Percentiles rank a stretch among this genome's conserved stretches.
Conservation (phyloP, 108 stramenopile genomes). For the Stephanodiscus minutulus region DNA sequence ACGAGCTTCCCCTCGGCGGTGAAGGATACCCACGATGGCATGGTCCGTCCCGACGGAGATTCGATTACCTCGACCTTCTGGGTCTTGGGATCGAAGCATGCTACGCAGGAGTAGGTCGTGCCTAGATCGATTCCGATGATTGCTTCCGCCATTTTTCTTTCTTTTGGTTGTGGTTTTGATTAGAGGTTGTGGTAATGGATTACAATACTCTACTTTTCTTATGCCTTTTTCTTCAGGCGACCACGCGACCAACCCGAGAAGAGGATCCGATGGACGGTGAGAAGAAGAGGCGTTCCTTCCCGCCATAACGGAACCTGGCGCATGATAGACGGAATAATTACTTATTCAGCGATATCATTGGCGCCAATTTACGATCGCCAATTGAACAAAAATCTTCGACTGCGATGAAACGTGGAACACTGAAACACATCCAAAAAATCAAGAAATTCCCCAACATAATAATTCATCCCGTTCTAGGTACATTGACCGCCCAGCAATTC, state of each 20-base stretch:
- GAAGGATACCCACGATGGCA: conserved; percentile 90
- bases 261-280: conserved; percentile 8
- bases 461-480: too few species aligned
- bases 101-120: conserved; percentile 57
- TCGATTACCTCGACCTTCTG: conserved; percentile 72
- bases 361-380: neutral
- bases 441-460: too few species aligned
- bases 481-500: too few species aligned
- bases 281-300: too few species aligned
- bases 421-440: neutral
- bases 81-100: conserved; percentile 42
- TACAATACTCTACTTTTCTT: too few species aligned
- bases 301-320: conserved; percentile 4
- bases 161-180: neutral
- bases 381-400: conserved; percentile 2
- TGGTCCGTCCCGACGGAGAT: conserved; percentile 83
- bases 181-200: too few species aligned
- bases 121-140: conserved; percentile 64
- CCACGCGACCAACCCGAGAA: too few species aligned
- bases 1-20: conserved; percentile 57
- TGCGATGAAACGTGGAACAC: conserved; percentile 10
- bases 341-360: neutral
- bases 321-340: neutral
- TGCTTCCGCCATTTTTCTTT: conserved; percentile 43
- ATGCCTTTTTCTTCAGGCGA: too few species aligned